Percentiles rank a stretch among this genome's conserved stretches.
Evolutionary conservation across 2,329 filamentous ascomycete species (phyloP).

Genomic region (Grosmannia penicillata): DNA sequence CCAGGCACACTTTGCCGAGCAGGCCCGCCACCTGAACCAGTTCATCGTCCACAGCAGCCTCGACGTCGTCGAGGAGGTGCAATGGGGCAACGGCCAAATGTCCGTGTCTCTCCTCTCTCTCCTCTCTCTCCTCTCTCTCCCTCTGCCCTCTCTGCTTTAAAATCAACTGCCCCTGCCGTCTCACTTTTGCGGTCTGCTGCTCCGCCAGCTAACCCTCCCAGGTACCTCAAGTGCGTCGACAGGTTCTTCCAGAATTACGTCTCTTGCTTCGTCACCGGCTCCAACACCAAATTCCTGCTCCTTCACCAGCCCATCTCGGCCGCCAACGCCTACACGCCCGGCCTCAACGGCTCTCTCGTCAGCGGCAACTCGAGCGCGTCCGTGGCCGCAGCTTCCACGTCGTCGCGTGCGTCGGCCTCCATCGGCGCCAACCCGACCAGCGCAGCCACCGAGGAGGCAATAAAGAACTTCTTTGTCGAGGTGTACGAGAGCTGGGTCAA

Average conservation of each 20-base stretch:
- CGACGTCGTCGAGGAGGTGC: constrained; percentile 90
- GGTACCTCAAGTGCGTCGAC: constrained; percentile 94
- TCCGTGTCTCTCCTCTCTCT: constrained; percentile 24
- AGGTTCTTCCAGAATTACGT: constrained; percentile 94
- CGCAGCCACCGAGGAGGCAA: constrained; percentile 86
- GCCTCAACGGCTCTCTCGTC: constrained; percentile 11
- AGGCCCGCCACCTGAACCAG: constrained; percentile 88
- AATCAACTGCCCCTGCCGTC: too few relatives aligned
- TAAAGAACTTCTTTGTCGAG: constrained; percentile 86
- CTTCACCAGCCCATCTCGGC: constrained; percentile 57
- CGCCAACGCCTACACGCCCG: constrained; percentile 7
- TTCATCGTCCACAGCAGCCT: constrained; percentile 91
- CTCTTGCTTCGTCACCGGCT: constrained; percentile 84
- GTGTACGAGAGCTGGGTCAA: constrained; percentile 97
- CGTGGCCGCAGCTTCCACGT: constrained; percentile 20
- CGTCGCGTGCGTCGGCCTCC: constrained; percentile 47
- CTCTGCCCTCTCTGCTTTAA: background rate
- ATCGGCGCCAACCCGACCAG: constrained; percentile 74
- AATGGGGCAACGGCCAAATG: constrained; percentile 82
- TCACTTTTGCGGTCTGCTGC: background rate
- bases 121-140: background rate
- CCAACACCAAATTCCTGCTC: constrained; percentile 86
- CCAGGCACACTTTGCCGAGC: constrained; percentile 71
- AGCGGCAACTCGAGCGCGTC: constrained; percentile 5
- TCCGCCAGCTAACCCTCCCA: too few relatives aligned